Evolutionary conservation across 148 eudicot genomes (phyloP).

Genomic region (Suaeda aralocaspica): DNA sequence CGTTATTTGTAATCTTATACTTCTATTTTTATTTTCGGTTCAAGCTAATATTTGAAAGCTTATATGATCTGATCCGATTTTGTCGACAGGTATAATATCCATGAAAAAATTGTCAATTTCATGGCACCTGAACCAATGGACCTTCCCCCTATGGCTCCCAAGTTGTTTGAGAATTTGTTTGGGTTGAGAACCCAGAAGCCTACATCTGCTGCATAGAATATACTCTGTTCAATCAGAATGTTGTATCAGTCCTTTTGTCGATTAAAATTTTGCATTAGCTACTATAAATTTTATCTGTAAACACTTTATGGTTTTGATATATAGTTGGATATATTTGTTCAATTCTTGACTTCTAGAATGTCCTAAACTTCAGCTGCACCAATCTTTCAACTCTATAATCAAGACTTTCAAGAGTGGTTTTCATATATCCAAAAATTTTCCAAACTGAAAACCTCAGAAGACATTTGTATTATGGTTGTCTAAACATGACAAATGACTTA

Average conservation of each 20-base stretch:
- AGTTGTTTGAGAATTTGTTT: slow-evolving; percentile 65
- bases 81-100: slow-evolving; percentile 61
- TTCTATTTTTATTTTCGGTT: neutral
- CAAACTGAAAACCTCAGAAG: too few relatives aligned
- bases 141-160: slow-evolving; percentile 60
- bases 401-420: too few relatives aligned
- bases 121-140: slow-evolving; percentile 83
- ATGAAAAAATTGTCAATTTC: slow-evolving; percentile 81
- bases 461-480: too few relatives aligned
- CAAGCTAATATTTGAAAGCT: neutral
- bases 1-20: neutral
- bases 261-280: neutral
- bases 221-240: neutral
- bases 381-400: too few relatives aligned
- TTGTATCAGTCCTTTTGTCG: slow-evolving; percentile 4
- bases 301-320: neutral
- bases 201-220: slow-evolving; percentile 29
- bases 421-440: too few relatives aligned
- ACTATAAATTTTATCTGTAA: neutral
- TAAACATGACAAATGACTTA: too few relatives aligned
- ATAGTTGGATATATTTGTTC: too few relatives aligned
- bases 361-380: too few relatives aligned
- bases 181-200: slow-evolving; percentile 49
- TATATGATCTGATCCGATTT: neutral
- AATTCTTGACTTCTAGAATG: too few relatives aligned